phyloP scores from a whole-genome alignment of 257 asterid species.

The Solanum arcanum region DNA sequence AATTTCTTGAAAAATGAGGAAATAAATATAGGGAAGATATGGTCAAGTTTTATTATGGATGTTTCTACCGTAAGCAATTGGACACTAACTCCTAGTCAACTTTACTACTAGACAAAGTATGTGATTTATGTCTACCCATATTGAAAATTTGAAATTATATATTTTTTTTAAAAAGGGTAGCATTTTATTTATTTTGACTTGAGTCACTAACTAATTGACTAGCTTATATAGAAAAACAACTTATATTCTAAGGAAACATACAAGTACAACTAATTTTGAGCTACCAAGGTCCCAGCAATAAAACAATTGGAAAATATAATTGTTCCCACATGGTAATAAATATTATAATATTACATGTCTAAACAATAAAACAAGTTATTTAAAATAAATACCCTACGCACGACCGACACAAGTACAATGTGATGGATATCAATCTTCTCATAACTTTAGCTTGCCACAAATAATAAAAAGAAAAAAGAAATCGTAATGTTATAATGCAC shows the following conservation, averaged over 20 bases:
- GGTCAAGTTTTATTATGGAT: slow-evolving; percentile 8
- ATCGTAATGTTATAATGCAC: background rate
- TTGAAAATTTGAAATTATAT: background rate
- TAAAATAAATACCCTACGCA: background rate
- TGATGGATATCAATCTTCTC: background rate
- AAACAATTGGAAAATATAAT: background rate
- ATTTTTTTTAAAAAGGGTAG: no score
- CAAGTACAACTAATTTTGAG: background rate
- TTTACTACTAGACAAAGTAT: slow-evolving; percentile 11
- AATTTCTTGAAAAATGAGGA: background rate
- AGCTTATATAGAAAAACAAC: background rate
- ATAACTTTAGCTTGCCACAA: background rate
- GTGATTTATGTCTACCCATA: slow-evolving; percentile 6
- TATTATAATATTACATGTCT: background rate
- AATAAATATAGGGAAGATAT: background rate
- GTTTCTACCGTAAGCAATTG: slow-evolving; percentile 23
- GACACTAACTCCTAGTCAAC: slow-evolving; percentile 21
- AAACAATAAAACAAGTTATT: background rate
- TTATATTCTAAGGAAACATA: background rate
- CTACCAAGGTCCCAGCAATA: background rate
- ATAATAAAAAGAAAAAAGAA: background rate
- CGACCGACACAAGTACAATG: background rate
- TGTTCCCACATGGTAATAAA: background rate
- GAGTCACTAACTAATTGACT: background rate
- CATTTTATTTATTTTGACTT: background rate